Conservation (phyloP, 2,329 filamentous ascomycete species). For the Sordariomycetes sp. region DNA sequence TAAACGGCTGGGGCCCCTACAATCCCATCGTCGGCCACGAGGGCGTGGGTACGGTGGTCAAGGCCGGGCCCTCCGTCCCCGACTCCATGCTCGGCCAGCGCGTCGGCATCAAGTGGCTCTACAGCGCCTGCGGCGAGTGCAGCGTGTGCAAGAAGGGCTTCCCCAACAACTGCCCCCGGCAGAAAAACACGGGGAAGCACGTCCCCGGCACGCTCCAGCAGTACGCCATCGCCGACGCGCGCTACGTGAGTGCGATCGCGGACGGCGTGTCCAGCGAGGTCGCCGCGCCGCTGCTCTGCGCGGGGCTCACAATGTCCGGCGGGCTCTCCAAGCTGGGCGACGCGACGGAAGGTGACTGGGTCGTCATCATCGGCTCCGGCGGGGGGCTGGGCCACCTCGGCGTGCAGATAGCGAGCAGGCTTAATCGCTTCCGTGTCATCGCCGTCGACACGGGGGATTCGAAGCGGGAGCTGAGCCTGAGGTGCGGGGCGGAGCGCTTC, state of each 20-base stretch:
- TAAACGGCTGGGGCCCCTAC: slow-evolving; percentile 17
- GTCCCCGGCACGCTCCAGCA: slow-evolving; percentile 20
- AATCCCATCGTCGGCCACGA: slow-evolving; percentile 17
- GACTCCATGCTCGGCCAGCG: slow-evolving; percentile 17
- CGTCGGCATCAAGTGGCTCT: slow-evolving; percentile 34
- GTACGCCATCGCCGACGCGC: slow-evolving; percentile 17
- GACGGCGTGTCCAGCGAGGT: slow-evolving; percentile 10
- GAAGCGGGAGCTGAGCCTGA: slow-evolving; percentile 12
- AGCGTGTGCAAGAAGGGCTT: slow-evolving; percentile 20
- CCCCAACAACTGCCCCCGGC: slow-evolving; percentile 26
- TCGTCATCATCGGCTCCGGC: slow-evolving; percentile 18
- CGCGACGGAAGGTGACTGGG: slow-evolving; percentile 13
- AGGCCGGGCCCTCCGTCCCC: slow-evolving; percentile 16
- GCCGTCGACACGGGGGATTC: slow-evolving; percentile 16
- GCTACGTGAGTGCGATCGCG: slow-evolving; percentile 16
- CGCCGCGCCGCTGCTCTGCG: slow-evolving; percentile 19
- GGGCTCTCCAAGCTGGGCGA: slow-evolving; percentile 11
- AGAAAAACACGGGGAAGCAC: slow-evolving; percentile 27
- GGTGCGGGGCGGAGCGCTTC: slow-evolving; percentile 15
- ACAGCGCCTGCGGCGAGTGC: slow-evolving; percentile 26
- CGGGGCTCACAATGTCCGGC: slow-evolving; percentile 20
- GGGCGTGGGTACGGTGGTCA: slow-evolving; percentile 17
- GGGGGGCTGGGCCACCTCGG: slow-evolving; percentile 21
- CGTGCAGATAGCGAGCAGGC: slow-evolving; percentile 16
- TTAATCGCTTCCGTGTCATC: slow-evolving; percentile 13